Evolutionary conservation across 352 stramenopile genomes (phyloP).

Genomic region (Globisporangium iwayamae): DNA sequence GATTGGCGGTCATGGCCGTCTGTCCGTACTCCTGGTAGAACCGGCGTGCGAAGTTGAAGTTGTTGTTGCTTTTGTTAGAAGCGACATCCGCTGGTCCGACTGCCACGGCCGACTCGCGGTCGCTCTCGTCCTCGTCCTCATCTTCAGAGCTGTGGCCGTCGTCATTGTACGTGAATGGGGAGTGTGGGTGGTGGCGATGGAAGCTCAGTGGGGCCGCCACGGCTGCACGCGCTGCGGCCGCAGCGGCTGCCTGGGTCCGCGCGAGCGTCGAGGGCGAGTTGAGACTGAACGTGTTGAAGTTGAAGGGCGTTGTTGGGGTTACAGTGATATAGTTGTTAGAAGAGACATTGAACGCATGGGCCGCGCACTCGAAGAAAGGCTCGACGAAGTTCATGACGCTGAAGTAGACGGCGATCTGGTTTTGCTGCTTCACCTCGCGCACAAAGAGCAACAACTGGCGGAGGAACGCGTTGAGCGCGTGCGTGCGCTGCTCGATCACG

Average conservation of each 20-base stretch:
- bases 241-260: slow-evolving; percentile 11
- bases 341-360: slow-evolving; percentile 20
- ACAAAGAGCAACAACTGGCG: slow-evolving; percentile 49
- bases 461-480: slow-evolving; percentile 61
- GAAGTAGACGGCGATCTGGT: slow-evolving; percentile 71
- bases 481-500: slow-evolving; percentile 60
- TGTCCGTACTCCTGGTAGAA: slow-evolving; percentile 37
- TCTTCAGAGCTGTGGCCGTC: slow-evolving; percentile 2
- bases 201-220: not conserved
- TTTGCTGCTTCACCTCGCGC: slow-evolving; percentile 49
- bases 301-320: not conserved
- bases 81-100: not conserved
- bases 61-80: slow-evolving; percentile 1
- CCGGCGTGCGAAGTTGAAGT: not conserved
- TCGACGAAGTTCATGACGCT: slow-evolving; percentile 70
- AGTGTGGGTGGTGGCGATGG: not conserved
- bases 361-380: slow-evolving; percentile 50
- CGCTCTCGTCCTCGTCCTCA: slow-evolving; percentile 7
- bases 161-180: not conserved
- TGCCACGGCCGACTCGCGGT: not conserved
- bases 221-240: slow-evolving; percentile 8
- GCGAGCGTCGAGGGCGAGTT: slow-evolving; percentile 9
- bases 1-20: slow-evolving; percentile 18
- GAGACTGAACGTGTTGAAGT: slow-evolving; percentile 9
- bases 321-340: not conserved